Percentiles rank a stretch among this genome's conserved stretches.
phyloP scores from a whole-genome alignment of 2,329 filamentous ascomycete genomes.

The Westerdykella aurantiaca region DNA sequence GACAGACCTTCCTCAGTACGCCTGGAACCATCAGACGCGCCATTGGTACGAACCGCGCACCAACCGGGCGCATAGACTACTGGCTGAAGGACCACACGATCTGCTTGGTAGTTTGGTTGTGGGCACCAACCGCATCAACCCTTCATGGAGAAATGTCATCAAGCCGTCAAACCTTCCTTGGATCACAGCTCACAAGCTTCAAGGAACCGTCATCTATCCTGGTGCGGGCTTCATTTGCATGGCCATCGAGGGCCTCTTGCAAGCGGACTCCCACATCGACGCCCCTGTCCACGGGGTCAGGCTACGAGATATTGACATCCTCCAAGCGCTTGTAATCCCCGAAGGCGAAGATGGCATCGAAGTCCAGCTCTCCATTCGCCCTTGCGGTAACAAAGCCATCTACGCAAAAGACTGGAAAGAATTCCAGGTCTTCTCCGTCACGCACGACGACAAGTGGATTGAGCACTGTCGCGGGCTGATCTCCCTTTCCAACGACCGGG shows the following conservation, averaged over 20 bases:
- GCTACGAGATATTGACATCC: slow-evolving; percentile 16
- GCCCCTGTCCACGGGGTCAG: slow-evolving; percentile 5
- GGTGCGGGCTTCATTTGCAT: slow-evolving; percentile 30
- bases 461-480: slow-evolving; percentile 14
- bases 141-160: slow-evolving; percentile 18
- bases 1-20: too few relatives aligned
- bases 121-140: background rate
- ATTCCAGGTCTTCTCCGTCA: slow-evolving; percentile 15
- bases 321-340: slow-evolving; percentile 16
- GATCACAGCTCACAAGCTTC: slow-evolving; percentile 20
- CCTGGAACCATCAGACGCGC: too few relatives aligned
- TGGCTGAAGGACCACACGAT: too few relatives aligned
- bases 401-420: slow-evolving; percentile 8
- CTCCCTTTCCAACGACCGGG: background rate
- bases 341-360: slow-evolving; percentile 22
- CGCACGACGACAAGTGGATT: slow-evolving; percentile 6
- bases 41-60: too few relatives aligned
- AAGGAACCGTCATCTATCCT: slow-evolving; percentile 23
- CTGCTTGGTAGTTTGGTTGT: too few relatives aligned
- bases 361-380: slow-evolving; percentile 10
- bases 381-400: slow-evolving; percentile 7
- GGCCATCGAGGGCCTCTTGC: slow-evolving; percentile 24
- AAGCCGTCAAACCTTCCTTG: slow-evolving; percentile 16
- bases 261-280: background rate
- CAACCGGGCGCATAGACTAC: too few relatives aligned